Base-by-base conservation (phyloP, 805 yeast species). In the Candida easanensis region DNA sequence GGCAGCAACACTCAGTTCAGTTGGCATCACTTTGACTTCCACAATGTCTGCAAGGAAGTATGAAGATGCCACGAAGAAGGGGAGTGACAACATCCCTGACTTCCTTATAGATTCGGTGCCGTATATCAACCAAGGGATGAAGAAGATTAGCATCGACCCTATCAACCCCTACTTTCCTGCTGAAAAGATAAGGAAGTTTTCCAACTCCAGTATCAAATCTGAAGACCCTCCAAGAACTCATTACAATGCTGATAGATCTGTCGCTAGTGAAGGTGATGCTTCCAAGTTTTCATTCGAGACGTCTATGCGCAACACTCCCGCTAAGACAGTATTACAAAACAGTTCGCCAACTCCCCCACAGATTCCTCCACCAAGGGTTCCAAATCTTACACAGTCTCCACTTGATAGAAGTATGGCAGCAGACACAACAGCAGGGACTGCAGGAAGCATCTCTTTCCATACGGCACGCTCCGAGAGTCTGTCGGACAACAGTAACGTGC, bases 201-300 rank as follows among this genome's bases (percentile, higher is more conserved):
- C 57, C 3, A 18, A 30, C 3, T 45, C 57, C 3, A 46, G 49
- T 17, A 17, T 42, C 11, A 45, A 31, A 30, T 43, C 50, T 1
- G 49, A 46, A 21, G 55, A 53, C 13, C 35, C 30, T 4, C 36
- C 33, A 9, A n/a, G 26, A 7, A 5, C 8, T 1, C 21, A 7
- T 8, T 25, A 18, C n/a, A 11, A 9, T 2, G 41, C 34, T 7
- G 44, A 43, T 20, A 33, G 44, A n/a, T 36, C 49, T 6, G 34
- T 36, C 11, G 36, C 41, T 4, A 45, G 44, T 20, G 47, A 45
- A 3, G 48, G 49, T 9, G 54, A 51, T 27, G 30, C 47, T 2
- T 46, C 53, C 16, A 49, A 45, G 36, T 53, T 53, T 40, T 49
- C 52, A 15, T 51, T 51, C 28, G 57, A 51, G 18, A 28, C 42